phyloP scores from a whole-genome alignment of 2,329 filamentous ascomycete genomes.

The Teratosphaeria nubilosa region DNA sequence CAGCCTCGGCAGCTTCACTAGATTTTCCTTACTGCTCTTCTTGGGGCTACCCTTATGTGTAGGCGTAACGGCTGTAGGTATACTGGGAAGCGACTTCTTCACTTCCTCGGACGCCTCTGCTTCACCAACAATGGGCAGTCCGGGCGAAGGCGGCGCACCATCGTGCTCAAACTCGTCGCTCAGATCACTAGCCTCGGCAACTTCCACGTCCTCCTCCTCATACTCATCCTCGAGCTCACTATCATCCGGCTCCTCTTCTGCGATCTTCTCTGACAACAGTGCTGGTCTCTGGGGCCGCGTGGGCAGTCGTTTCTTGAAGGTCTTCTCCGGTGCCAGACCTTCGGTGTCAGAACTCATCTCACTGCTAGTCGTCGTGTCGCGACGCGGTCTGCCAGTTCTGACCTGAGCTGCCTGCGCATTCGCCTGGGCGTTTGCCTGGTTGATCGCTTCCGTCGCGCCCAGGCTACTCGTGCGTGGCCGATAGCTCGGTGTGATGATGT shows the following conservation, averaged over 20 bases:
- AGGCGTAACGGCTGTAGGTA: slow-evolving; percentile 33
- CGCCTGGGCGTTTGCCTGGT: slow-evolving; percentile 42
- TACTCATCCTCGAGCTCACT: slow-evolving; percentile 28
- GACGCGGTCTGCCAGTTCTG: slow-evolving; percentile 40
- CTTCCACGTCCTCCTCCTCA: slow-evolving; percentile 26
- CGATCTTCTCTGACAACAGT: slow-evolving; percentile 43
- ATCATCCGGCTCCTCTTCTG: slow-evolving; percentile 35
- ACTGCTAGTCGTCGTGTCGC: slow-evolving; percentile 72
- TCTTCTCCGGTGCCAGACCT: slow-evolving; percentile 48
- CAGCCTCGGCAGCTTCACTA: slow-evolving; percentile 52
- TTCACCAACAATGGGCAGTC: slow-evolving; percentile 57
- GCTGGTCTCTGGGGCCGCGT: slow-evolving; percentile 47
- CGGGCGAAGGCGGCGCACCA: slow-evolving; percentile 52
- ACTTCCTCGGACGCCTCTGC: slow-evolving; percentile 41
- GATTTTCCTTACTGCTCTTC: slow-evolving; percentile 48
- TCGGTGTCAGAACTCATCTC: slow-evolving; percentile 79
- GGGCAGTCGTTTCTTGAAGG: slow-evolving; percentile 50
- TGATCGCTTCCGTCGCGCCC: slow-evolving; percentile 54
- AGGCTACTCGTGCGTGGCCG: slow-evolving; percentile 57
- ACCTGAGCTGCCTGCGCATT: slow-evolving; percentile 5
- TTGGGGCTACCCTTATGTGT: slow-evolving; percentile 47
- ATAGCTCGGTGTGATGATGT: slow-evolving; percentile 44
- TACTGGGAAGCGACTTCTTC: slow-evolving; percentile 32
- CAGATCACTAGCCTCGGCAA: slow-evolving; percentile 29
- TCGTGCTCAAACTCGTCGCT: slow-evolving; percentile 53